phyloP scores from a whole-genome alignment of 1,284 basidiomycete genomes.

The Phellinidium pouzarii region DNA sequence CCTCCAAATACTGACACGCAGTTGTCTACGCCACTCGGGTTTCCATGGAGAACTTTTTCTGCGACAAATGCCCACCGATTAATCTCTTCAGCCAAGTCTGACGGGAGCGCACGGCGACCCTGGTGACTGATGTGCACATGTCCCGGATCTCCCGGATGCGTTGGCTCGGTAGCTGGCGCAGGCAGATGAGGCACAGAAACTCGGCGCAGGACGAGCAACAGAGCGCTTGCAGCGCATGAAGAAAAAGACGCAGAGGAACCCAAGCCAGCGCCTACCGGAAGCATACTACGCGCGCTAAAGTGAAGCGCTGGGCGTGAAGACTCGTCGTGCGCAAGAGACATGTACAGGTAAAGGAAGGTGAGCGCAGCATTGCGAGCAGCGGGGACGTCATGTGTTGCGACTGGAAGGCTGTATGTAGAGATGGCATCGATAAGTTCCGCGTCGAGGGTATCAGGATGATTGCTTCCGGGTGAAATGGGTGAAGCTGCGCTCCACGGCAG shows the following conservation, averaged over 20 bases:
- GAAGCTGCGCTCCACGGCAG: conserved; percentile 83
- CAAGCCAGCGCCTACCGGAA: conserved; percentile 97
- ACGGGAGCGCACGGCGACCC: conserved; percentile 57
- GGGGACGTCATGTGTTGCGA: conserved; percentile 34
- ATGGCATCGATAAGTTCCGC: conserved; percentile 66
- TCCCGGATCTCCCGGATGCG: conserved; percentile 30
- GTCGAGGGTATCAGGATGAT: conserved; percentile 65
- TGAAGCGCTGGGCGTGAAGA: conserved; percentile 59
- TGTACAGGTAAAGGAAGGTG: conserved; percentile 93
- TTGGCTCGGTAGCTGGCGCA: conserved; percentile 34
- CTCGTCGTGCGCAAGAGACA: conserved; percentile 58
- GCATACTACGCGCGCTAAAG: conserved; percentile 82
- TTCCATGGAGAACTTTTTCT: conserved; percentile 97
- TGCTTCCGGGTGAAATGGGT: conserved; percentile 42
- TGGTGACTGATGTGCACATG: conserved; percentile 58
- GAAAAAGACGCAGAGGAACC: conserved; percentile 97
- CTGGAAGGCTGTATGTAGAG: conserved; percentile 42
- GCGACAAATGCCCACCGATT: conserved; percentile 93
- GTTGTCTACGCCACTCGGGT: conserved; percentile 97
- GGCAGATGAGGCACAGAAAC: conserved; percentile 49
- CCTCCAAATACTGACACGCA: conserved; percentile 92
- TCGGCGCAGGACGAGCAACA: conserved; percentile 68
- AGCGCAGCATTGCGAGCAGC: conserved; percentile 64
- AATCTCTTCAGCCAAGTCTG: conserved; percentile 62
- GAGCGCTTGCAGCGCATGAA: conserved; percentile 74